Evolutionary conservation across 805 yeast genomes (phyloP).

Genomic region (Brettanomyces nanus): DNA sequence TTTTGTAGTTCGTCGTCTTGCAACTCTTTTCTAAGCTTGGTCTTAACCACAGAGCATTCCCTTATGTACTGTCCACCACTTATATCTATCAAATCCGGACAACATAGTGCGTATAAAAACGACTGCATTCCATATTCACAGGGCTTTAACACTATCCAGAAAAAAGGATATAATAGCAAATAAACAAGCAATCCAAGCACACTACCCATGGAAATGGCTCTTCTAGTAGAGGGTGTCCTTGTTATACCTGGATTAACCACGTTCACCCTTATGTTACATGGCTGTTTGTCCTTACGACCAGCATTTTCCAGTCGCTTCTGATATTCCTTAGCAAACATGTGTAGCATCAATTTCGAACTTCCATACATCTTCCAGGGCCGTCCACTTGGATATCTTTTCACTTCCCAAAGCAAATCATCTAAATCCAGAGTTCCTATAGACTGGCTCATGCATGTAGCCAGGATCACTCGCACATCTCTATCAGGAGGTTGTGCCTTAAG

Average conservation of each 20-base stretch:
- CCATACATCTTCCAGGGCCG: constrained; percentile 77
- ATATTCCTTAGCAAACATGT: constrained; percentile 69
- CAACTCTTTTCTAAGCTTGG: constrained; percentile 55
- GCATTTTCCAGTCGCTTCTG: constrained; percentile 55
- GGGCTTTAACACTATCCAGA: constrained; percentile 76
- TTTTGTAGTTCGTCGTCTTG: constrained; percentile 52
- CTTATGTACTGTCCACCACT: constrained; percentile 65
- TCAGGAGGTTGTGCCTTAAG: constrained; percentile 88
- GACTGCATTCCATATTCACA: constrained; percentile 77
- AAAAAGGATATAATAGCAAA: constrained; percentile 65
- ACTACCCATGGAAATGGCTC: constrained; percentile 71
- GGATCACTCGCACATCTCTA: constrained; percentile 77
- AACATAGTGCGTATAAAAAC: constrained; percentile 54
- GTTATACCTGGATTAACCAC: constrained; percentile 88
- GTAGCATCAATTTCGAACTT: constrained; percentile 67
- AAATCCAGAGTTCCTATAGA: constrained; percentile 60
- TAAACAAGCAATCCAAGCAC: constrained; percentile 52
- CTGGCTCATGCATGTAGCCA: constrained; percentile 75
- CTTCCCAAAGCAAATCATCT: constrained; percentile 56
- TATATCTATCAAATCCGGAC: constrained; percentile 58
- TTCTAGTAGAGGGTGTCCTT: constrained; percentile 79
- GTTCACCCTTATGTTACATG: constrained; percentile 60
- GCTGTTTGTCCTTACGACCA: constrained; percentile 64
- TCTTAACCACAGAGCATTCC: constrained; percentile 53
- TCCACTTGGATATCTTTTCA: constrained; percentile 45